phyloP scores from a whole-genome alignment of 805 yeast species.

The Scheffersomyces spartinae region DNA sequence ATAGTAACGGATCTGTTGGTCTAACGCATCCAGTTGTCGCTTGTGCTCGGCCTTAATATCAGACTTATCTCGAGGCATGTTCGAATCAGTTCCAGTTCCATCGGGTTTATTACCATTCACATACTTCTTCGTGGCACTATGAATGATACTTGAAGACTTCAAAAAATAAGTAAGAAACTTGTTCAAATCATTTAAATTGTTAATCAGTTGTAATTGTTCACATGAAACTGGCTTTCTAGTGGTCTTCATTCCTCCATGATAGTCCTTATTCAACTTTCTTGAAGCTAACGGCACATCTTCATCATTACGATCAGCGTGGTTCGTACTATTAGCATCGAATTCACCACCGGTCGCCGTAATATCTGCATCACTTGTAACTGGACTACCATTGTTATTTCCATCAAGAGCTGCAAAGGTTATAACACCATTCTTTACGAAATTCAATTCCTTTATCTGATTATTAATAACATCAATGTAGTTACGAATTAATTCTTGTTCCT shows the following conservation, averaged over 20 bases:
- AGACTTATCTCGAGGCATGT: conserved; percentile 4
- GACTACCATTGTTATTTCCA: conserved; percentile 5
- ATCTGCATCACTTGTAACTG: background rate
- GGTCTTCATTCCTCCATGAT: too few species aligned
- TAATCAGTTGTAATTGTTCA: conserved; percentile 27
- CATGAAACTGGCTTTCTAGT: conserved; percentile 5
- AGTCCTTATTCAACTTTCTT: too few species aligned
- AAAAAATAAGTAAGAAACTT: conserved; percentile 25
- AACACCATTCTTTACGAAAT: conserved; percentile 32
- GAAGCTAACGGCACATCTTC: background rate
- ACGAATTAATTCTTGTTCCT: conserved; percentile 30
- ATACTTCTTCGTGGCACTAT: conserved; percentile 24
- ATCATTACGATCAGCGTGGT: conserved; percentile 1
- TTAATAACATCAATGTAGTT: conserved; percentile 31
- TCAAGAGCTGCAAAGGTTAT: conserved; percentile 30
- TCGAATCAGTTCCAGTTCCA: conserved; percentile 3
- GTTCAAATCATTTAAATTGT: conserved; percentile 28
- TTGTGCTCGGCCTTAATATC: conserved; percentile 9
- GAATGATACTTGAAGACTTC: conserved; percentile 25
- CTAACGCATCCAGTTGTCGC: conserved; percentile 7
- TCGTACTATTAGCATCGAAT: too few species aligned
- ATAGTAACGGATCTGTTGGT: conserved; percentile 13
- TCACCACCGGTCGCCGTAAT: background rate
- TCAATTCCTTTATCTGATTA: conserved; percentile 31
- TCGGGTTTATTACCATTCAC: conserved; percentile 4